Evolutionary conservation across 225 moss, liverwort and hornwort genomes (phyloP), one percentile per base, ranked within the genome.

Genomic region (Takakia lepidozioides): DNA sequence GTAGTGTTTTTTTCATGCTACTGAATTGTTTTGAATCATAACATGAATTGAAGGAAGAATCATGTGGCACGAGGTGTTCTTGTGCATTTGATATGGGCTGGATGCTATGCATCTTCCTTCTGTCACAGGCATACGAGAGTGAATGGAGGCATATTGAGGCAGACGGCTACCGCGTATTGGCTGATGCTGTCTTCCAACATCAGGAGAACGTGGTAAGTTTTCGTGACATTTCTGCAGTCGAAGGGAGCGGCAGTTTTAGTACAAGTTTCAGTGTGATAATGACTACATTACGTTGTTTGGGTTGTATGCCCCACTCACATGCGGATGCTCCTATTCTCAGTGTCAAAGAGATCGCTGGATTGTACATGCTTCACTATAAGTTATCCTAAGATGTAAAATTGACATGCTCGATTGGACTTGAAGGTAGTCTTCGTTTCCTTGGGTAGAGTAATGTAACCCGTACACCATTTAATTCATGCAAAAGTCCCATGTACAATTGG

Each of bases 91-190:
- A n/a, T n/a, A n/a, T n/a, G n/a, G n/a, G n/a, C n/a, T n/a, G n/a
- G n/a, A n/a, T n/a, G n/a, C n/a, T 34, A 41, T 41, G 41, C 20
- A 0, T 41, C 14, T 16, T 20, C 41, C 41, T 41, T 24, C 22
- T 48, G 37, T 43, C 35, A 47, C 63, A 79, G 79, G 48, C 74
- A 17, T 70, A 49, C 11, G 73, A 74, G 38, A 62, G 66, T 9
- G 62, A 74, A 3, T 79, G 78, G 78, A 58, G 65, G 48, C 67
- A 74, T 23, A 79, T 79, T 21, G 79, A 79, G 46, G 70, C 60
- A 1, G 70, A 79, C 42, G 66, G 70, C 15, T 79, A 79, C 20
- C 70, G 70, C 3, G 59, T 79, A 2, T 60, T 79, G 32, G 74
- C 60, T 46, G 74, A 79, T 4, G 40, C 46, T 29, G 47, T 79